A percentile compares a stretch with the other conserved stretches of the same genome.
Evolutionary conservation across 2,329 filamentous ascomycete species (phyloP).

Genomic region (Calonectria montana): DNA sequence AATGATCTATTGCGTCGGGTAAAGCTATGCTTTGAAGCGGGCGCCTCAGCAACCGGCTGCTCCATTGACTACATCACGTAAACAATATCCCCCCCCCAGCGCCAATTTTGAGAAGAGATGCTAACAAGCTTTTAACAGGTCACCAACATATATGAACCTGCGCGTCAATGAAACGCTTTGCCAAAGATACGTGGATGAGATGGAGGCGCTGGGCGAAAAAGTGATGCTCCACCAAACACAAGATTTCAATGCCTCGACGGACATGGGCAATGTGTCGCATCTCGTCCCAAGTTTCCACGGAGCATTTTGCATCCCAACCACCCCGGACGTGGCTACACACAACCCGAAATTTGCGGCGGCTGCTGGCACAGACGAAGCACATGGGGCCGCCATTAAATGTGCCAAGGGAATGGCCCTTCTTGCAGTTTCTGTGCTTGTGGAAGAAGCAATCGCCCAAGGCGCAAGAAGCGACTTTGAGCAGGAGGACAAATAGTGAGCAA

Average conservation of each 20-base stretch:
- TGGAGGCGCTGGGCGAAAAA: conserved; percentile 52
- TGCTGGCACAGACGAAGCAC: conserved; percentile 53
- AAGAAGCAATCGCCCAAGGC: conserved; percentile 32
- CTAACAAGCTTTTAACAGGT: conserved; percentile 29
- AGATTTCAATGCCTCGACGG: conserved; percentile 54
- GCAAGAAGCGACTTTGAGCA: conserved; percentile 33
- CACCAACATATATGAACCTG: conserved; percentile 57
- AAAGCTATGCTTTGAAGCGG: conserved; percentile 50
- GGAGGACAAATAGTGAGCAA: not conserved
- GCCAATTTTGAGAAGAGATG: not conserved
- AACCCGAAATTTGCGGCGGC: conserved; percentile 56
- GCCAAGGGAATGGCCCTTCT: conserved; percentile 58
- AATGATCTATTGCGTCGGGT: conserved; percentile 41
- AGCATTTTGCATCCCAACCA: conserved; percentile 57
- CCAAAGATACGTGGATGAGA: conserved; percentile 55
- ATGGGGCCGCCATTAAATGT: conserved; percentile 54
- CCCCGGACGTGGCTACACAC: conserved; percentile 50
- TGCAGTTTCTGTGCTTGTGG: conserved; percentile 45
- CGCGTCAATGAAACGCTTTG: conserved; percentile 58
- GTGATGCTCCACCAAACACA: conserved; percentile 33
- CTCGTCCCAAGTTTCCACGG: conserved; percentile 60
- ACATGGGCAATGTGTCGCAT: conserved; percentile 65
- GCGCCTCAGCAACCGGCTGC: conserved; percentile 49
- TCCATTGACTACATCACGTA: conserved; percentile 50
- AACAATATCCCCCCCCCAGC: conserved; percentile 13